Evolutionary conservation across 2,329 filamentous ascomycete species (phyloP).

Genomic region (Delphinella strobiligena): DNA sequence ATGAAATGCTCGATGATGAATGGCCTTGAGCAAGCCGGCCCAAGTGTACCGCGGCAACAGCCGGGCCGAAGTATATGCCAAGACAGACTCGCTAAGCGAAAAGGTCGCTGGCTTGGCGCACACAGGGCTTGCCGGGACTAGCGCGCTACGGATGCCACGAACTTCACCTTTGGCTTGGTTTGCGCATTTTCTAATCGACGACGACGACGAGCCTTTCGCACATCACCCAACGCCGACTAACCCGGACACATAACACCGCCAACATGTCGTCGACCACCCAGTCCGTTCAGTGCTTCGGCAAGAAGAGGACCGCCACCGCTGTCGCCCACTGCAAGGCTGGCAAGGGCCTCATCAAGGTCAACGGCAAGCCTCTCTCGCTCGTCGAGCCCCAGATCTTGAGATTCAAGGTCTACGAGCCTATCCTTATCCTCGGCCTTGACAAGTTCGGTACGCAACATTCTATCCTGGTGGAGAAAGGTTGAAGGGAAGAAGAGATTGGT

Average conservation of each 20-base stretch:
- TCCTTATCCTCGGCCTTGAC: constrained; percentile 93
- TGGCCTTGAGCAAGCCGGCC: background rate
- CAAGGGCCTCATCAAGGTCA: constrained; percentile 95
- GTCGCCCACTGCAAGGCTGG: constrained; percentile 89
- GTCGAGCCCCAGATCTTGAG: constrained; percentile 94
- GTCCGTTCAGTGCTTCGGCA: constrained; percentile 87
- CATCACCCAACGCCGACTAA: background rate
- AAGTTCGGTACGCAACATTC: constrained; percentile 57
- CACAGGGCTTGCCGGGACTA: constrained; percentile 5
- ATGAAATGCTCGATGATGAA: background rate
- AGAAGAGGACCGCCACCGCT: constrained; percentile 56
- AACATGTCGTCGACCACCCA: constrained; percentile 55
- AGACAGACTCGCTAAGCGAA: background rate
- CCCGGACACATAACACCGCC: constrained; percentile 17
- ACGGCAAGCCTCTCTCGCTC: constrained; percentile 88
- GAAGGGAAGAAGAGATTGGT: too few relatives aligned
- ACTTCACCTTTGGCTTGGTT: constrained; percentile 2
- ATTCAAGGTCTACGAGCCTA: constrained; percentile 99
- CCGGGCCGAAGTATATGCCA: constrained; percentile 14
- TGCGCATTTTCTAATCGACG: background rate
- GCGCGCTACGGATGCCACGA: constrained; percentile 3
- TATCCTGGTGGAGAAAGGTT: too few relatives aligned
- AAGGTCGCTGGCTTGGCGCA: constrained; percentile 1
- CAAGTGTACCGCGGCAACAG: background rate
- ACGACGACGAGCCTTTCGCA: background rate